Evolutionary conservation across 2,329 filamentous ascomycete species (phyloP).

Genomic region (Aspergillus tanneri): DNA sequence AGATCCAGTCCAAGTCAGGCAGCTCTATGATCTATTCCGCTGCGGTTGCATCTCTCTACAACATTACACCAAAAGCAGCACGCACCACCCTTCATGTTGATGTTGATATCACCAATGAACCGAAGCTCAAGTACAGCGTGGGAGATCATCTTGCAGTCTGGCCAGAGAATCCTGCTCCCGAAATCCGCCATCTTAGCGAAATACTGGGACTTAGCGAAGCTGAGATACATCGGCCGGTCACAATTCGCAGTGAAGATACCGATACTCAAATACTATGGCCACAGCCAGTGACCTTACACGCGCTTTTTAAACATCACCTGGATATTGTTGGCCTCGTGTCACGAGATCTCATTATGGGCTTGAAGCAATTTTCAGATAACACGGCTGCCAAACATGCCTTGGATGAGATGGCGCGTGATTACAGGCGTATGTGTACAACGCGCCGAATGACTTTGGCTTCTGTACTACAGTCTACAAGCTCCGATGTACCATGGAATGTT

Average conservation of each 20-base stretch:
- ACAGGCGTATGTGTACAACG: no score
- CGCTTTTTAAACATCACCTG: constrained; percentile 83
- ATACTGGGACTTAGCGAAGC: constrained; percentile 61
- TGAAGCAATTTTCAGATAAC: constrained; percentile 79
- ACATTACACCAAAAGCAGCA: neutral
- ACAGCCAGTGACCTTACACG: constrained; percentile 83
- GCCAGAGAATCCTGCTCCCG: constrained; percentile 83
- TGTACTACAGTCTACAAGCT: constrained; percentile 61
- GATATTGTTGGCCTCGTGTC: constrained; percentile 92
- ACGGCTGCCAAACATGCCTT: constrained; percentile 78
- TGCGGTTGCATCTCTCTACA: no score
- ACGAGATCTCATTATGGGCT: constrained; percentile 77
- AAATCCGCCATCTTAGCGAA: constrained; percentile 77
- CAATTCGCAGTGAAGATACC: constrained; percentile 56
- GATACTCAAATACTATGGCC: constrained; percentile 84
- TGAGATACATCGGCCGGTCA: constrained; percentile 44
- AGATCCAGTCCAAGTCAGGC: no score
- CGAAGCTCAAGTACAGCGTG: constrained; percentile 85
- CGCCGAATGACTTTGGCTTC: no score
- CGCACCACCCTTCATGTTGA: constrained; percentile 70
- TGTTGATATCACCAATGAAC: constrained; percentile 71
- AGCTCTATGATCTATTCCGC: constrained; percentile 76
- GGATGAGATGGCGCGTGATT: constrained; percentile 76
- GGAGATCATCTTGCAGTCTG: constrained; percentile 90
- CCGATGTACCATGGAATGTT: constrained; percentile 71